These are phyloP conservation scores for Wickerhamomyces chaumierensis DNA, from an alignment of 805 yeast species.

Conservation along the genomic window DNA sequence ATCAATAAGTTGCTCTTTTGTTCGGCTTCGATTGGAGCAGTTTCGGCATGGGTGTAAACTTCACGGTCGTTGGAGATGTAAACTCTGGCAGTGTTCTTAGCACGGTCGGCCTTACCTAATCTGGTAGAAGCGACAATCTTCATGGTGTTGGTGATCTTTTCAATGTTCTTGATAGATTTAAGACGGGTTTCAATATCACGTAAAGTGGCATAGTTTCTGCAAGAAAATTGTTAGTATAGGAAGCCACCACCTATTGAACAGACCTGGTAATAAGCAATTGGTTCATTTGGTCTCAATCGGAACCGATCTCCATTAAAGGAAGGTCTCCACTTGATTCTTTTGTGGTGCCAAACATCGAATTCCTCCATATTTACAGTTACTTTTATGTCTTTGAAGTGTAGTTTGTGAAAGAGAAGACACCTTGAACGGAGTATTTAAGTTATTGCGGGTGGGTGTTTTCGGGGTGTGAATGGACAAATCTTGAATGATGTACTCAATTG, in stretches of 20 bases:
- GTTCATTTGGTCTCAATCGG: no score
- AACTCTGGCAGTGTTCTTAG: slow-evolving; percentile 79
- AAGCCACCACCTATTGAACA: background rate
- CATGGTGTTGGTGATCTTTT: slow-evolving; percentile 99
- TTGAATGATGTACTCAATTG: background rate
- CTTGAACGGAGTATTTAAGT: no score
- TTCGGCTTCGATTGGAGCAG: slow-evolving; percentile 39
- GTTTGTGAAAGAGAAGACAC: no score
- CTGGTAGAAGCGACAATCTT: slow-evolving; percentile 98
- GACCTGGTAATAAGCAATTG: no score
- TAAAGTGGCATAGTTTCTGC: slow-evolving; percentile 91
- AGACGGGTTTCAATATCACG: slow-evolving; percentile 98
- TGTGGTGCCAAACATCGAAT: no score
- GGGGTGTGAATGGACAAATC: background rate
- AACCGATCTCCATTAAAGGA: no score
- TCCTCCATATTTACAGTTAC: no score
- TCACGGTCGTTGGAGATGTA: slow-evolving; percentile 73
- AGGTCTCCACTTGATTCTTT: no score
- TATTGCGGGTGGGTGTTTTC: no score
- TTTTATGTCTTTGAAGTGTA: no score
- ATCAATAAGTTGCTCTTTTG: slow-evolving; percentile 63
- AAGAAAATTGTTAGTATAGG: slow-evolving; percentile 9
- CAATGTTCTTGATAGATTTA: slow-evolving; percentile 96
- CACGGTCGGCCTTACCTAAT: slow-evolving; percentile 89
- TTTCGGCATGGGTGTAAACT: slow-evolving; percentile 75